Evolutionary conservation across 1,284 basidiomycete genomes (phyloP), one percentile per base, ranked within the genome.

Genomic region (Ganoderma multipileum): DNA sequence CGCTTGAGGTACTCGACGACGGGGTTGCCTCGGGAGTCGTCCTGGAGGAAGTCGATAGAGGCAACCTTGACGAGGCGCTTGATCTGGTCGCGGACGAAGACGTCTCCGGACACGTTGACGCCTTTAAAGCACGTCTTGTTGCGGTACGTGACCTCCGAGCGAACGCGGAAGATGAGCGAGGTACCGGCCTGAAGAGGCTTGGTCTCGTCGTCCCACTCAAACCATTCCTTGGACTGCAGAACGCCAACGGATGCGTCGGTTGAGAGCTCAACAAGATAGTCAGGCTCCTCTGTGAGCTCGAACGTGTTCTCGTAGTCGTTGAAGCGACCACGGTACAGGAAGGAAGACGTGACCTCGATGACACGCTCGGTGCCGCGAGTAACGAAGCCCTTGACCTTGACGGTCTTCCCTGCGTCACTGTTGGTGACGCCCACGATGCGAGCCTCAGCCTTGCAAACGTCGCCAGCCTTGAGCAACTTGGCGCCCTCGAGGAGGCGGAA

Each of bases 251-350:
- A 89, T 1, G 95, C 93, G 73, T 96, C 92, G 39, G 87, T 91
- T 65, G 86, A 84, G 73, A 98, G 78, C 58, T 90, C 84, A 59
- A 99, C 92, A 58, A 90, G 81, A 80, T 97, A 98, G 74, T 96
- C 95, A 2, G 92, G 90, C 80, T 97, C 95, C 72, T 97, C 92
- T 63, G 91, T 86, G 30, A 91, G 92, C 82, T 99, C 96, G 81
- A 99, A 99, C 1, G 97, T 99, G 83, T 97, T 96, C 79, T 93
- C 88, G 80, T 91, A 99, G 84, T 99, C 98, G 76, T 84, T 86
- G 85, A 98, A 99, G 66, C 89, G 90, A 67, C 97, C 97, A 71
- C 98, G 95, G 84, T 98, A 99, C 69, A 99, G 89, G 92, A 99
- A 99, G 42, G 96, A 88, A 0, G 97, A 99, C 44, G 92, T 86